phyloP scores from a whole-genome alignment of 1,284 basidiomycete species.

The Leccinum huronense region DNA sequence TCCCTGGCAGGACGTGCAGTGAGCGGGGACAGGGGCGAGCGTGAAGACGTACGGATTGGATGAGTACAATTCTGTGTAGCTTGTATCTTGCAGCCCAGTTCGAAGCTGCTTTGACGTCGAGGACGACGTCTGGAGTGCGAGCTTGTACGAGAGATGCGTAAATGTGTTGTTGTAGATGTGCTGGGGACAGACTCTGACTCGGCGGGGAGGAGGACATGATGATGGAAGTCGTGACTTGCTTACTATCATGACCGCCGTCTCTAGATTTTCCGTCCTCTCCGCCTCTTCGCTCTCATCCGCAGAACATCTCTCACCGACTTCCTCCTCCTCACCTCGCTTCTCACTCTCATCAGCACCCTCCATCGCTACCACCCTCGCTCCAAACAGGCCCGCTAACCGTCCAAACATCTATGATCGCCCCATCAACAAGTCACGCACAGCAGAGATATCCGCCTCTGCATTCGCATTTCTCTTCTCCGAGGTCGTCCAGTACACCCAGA shows the following conservation, averaged over 20 bases:
- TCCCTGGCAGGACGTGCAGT: slow-evolving; percentile 44
- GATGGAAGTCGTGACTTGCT: slow-evolving; percentile 19
- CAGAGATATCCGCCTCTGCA: slow-evolving; percentile 79
- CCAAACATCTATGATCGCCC: slow-evolving; percentile 83
- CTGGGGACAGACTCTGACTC: slow-evolving; percentile 36
- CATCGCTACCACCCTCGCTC: slow-evolving; percentile 40
- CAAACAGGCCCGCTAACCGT: slow-evolving; percentile 32
- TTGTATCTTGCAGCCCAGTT: slow-evolving; percentile 73
- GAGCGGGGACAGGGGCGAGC: background rate
- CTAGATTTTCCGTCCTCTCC: slow-evolving; percentile 40
- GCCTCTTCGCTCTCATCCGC: slow-evolving; percentile 51
- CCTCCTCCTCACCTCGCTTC: slow-evolving; percentile 58
- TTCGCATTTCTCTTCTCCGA: slow-evolving; percentile 92
- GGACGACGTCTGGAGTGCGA: slow-evolving; percentile 72
- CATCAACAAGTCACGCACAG: slow-evolving; percentile 76
- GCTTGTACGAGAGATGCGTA: slow-evolving; percentile 71
- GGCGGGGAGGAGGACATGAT: slow-evolving; percentile 26
- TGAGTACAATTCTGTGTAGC: slow-evolving; percentile 80
- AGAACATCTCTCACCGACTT: slow-evolving; percentile 62
- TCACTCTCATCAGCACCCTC: slow-evolving; percentile 61
- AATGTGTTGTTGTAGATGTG: slow-evolving; percentile 66
- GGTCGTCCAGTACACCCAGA: slow-evolving; percentile 93
- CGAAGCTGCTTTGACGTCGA: slow-evolving; percentile 59
- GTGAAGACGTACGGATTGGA: slow-evolving; percentile 61
- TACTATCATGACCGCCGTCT: background rate